Base-by-base conservation (phyloP, 2,329 filamentous ascomycete genomes). In the Trichoderma endophyticum region DNA sequence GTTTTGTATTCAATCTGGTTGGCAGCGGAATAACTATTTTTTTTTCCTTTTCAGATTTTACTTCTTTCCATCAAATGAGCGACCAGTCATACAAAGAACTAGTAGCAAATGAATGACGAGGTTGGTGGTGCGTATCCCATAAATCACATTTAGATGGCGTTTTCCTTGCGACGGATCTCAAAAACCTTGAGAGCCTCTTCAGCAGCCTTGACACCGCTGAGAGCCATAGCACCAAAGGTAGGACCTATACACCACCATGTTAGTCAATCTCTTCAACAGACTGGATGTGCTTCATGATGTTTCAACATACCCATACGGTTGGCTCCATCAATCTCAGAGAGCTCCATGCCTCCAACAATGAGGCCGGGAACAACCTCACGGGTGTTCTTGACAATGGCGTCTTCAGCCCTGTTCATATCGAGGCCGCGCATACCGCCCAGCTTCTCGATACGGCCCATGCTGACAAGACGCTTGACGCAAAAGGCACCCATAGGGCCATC, bases 291-390 rank as follows among this genome's bases (percentile, higher is more conserved):
- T 2, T 1, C 7, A 24, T 15, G 4, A 36, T 8, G 0, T 12
- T 5, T 39, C 3, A n/a, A 74, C 82, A 72, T 77, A 80, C 91
- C 95, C 94, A 97, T 97, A 68, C 94, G 89, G 84, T 97, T 97
- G 74, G 93, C 93, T 21, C 94, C 94, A 78, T 97, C 94, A 36
- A 97, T 90, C 83, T 97, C 94, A 72, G 91, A 93, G 76, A 97
- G 85, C 82, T 97, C 94, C 94, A 98, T 98, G 51, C 94, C 95
- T 68, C 94, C 95, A n/a, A 97, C 92, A 77, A 97, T 94, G 75
- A 98, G 85, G 32, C 95, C 94, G 6, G 93, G 93, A 15, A 94
- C 90, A 73, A 98, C 88, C 86, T 97, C 94, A 73, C 94, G 90
- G 7, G 94, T 97, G 76, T 92, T 87, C 87, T 96, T 97, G 80